A percentile compares a stretch with the other conserved stretches of the same genome.
phyloP scores from a whole-genome alignment of 345 rosid genomes.

The Citrus medica region DNA sequence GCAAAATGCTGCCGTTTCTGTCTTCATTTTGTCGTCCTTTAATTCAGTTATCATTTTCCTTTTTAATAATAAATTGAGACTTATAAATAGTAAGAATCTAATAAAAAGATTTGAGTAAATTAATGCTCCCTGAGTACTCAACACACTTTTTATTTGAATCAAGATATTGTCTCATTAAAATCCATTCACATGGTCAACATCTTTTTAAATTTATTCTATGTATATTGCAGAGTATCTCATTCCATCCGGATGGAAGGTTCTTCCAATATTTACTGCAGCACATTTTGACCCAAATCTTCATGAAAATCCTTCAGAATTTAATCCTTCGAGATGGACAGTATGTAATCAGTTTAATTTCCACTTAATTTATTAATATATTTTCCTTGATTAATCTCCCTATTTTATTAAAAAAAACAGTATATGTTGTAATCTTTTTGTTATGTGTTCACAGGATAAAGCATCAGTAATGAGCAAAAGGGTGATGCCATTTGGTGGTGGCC shows the following conservation, averaged over 20 bases:
- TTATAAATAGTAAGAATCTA: too few species aligned
- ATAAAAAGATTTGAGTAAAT: too few species aligned
- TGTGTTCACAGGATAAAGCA: conserved; percentile 43
- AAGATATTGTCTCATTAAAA: neutral
- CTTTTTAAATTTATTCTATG: neutral
- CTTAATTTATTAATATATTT: too few species aligned
- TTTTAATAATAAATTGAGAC: too few species aligned
- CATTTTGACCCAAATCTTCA: conserved; percentile 72
- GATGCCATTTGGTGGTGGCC: conserved; percentile 89
- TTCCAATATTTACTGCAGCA: conserved; percentile 57
- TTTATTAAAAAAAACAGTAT: too few species aligned
- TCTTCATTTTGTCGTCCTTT: too few species aligned
- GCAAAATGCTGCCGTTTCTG: too few species aligned
- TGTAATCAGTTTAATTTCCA: neutral
- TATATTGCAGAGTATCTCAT: conserved; percentile 45
- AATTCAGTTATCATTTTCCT: too few species aligned
- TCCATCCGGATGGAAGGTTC: conserved; percentile 82
- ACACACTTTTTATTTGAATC: neutral
- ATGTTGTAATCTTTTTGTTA: neutral
- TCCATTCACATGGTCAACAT: neutral
- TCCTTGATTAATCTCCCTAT: neutral
- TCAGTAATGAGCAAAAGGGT: conserved; percentile 43
- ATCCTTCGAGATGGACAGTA: conserved; percentile 90
- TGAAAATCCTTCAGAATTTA: conserved; percentile 59
- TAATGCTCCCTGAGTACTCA: too few species aligned